These are phyloP conservation scores for Fusarium proliferatum DNA, from an alignment of 2,329 filamentous ascomycete species.

Conservation along the genomic window DNA sequence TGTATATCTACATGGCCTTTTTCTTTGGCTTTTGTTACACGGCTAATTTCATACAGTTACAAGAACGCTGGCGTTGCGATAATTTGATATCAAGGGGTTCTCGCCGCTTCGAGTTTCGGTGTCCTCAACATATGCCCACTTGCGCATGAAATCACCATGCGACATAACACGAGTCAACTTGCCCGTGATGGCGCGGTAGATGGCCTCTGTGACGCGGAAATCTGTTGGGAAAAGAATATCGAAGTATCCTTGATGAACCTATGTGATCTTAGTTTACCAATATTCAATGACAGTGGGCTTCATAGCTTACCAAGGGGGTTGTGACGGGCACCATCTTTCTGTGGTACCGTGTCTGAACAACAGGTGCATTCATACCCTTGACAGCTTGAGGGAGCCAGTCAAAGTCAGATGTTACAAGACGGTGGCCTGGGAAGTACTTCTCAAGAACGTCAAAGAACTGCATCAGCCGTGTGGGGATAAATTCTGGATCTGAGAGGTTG, in stretches of 20 bases:
- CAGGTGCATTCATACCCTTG: slow-evolving; percentile 87
- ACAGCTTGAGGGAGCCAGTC: slow-evolving; percentile 85
- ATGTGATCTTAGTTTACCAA: slow-evolving; percentile 5
- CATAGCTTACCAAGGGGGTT: slow-evolving; percentile 82
- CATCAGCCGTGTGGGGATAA: slow-evolving; percentile 94
- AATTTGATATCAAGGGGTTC: slow-evolving; percentile 92
- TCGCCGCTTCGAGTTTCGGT: slow-evolving; percentile 91
- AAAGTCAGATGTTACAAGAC: slow-evolving; percentile 91
- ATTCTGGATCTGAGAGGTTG: slow-evolving; percentile 87
- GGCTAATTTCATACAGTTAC: slow-evolving; percentile 74
- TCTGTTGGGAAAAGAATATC: slow-evolving; percentile 99
- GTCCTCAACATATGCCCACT: slow-evolving; percentile 91
- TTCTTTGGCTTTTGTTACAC: slow-evolving; percentile 28
- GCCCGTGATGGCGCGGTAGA: slow-evolving; percentile 93
- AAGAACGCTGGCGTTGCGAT: slow-evolving; percentile 94
- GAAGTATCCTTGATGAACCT: slow-evolving; percentile 99
- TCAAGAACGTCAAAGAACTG: slow-evolving; percentile 95
- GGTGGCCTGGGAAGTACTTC: slow-evolving; percentile 88
- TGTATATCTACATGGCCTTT: slow-evolving; percentile 12
- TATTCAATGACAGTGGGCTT: neutral
- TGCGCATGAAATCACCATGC: slow-evolving; percentile 90
- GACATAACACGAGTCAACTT: slow-evolving; percentile 86
- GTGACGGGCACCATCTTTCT: slow-evolving; percentile 87
- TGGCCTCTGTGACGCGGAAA: slow-evolving; percentile 88
- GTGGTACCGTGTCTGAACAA: slow-evolving; percentile 94